A percentile compares a stretch with the other conserved stretches of the same genome.
phyloP scores from a whole-genome alignment of 345 rosid genomes.

The Eucalyptus tenuipes region DNA sequence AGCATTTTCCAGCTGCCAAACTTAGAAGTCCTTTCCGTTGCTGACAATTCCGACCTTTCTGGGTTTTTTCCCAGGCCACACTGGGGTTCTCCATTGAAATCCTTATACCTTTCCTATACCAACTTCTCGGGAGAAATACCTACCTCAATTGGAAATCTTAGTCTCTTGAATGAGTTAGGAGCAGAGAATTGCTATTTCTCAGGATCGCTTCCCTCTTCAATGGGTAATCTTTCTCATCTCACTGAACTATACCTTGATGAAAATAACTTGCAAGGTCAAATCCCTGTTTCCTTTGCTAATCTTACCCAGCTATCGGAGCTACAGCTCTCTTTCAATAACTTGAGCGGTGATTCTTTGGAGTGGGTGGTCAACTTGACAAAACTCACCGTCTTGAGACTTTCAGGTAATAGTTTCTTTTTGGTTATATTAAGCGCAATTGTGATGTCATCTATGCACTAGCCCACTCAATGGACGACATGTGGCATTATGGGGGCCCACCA shows the following conservation, averaged over 20 bases:
- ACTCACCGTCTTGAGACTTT: accelerated
- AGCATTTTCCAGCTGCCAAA: not conserved
- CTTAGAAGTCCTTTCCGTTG: not conserved
- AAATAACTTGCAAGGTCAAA: not conserved
- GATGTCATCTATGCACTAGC: too few species aligned
- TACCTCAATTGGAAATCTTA: not conserved
- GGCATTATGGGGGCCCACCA: too few species aligned
- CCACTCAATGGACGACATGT: too few species aligned
- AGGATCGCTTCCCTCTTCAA: not conserved
- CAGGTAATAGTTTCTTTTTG: not conserved
- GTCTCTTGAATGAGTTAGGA: not conserved
- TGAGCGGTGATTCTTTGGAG: not conserved
- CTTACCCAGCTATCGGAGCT: not conserved
- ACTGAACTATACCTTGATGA: accelerated
- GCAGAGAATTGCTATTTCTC: accelerated
- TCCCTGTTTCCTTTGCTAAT: not conserved
- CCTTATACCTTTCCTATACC: accelerated
- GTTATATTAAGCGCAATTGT: too few species aligned
- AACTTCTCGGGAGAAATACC: not conserved
- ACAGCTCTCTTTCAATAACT: accelerated
- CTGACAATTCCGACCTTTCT: accelerated
- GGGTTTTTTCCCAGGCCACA: not conserved
- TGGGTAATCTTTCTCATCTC: not conserved
- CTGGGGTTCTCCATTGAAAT: not conserved
- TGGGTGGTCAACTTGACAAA: not conserved